A percentile compares a stretch with the other conserved stretches of the same genome.
Evolutionary conservation across 352 stramenopile genomes (phyloP).

Genomic region (Phytopythium boreale): DNA sequence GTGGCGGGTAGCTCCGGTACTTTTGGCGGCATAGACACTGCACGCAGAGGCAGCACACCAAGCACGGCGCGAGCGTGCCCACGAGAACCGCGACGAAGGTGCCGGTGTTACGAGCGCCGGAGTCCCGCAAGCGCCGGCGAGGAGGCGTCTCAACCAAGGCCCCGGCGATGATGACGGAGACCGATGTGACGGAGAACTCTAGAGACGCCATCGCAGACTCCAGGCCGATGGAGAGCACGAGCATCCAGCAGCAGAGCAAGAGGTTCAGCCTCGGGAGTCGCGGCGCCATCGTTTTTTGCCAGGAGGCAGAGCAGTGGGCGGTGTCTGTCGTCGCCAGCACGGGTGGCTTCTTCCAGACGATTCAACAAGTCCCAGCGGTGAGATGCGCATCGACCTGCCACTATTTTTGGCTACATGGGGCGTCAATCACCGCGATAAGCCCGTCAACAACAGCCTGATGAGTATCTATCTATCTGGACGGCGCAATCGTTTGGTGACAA

Average conservation of each 20-base stretch:
- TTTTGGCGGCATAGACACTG: conserved; percentile 9
- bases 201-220: too few species aligned
- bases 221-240: too few species aligned
- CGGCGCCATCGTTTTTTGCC: too few species aligned
- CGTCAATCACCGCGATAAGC: neutral
- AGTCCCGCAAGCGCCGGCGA: neutral
- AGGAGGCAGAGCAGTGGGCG: too few species aligned
- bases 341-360: neutral
- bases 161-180: neutral
- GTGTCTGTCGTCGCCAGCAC: too few species aligned
- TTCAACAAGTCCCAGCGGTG: neutral
- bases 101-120: neutral
- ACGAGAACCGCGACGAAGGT: conserved; percentile 1
- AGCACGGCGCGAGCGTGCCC: conserved; percentile 3
- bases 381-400: neutral
- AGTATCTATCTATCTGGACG: too few species aligned
- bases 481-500: too few species aligned
- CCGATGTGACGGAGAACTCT: neutral
- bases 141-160: neutral
- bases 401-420: neutral
- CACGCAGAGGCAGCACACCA: conserved; percentile 1
- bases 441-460: too few species aligned
- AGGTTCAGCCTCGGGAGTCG: too few species aligned
- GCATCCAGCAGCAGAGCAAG: too few species aligned
- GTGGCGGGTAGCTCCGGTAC: neutral